Conservation (phyloP, 352 stramenopile species). For the Phytophthora palmivora region DNA sequence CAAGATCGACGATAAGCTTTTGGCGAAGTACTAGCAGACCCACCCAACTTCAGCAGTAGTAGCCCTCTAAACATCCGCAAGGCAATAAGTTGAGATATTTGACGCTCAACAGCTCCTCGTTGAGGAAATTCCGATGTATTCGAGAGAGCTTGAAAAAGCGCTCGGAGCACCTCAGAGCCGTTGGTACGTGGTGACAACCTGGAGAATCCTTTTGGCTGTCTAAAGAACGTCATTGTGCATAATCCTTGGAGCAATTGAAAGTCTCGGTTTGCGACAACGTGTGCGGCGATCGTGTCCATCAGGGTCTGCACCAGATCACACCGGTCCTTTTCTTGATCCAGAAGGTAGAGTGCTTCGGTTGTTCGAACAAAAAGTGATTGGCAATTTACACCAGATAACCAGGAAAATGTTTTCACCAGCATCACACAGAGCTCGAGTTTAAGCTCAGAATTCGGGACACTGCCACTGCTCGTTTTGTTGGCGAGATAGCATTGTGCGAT, state of each 20-base stretch:
- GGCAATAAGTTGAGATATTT: conserved; percentile 69
- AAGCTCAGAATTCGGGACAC: conserved; percentile 23
- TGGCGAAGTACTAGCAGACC: conserved; percentile 30
- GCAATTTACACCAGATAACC: conserved; percentile 58
- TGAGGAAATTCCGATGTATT: conserved; percentile 11
- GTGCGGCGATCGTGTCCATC: conserved; percentile 46
- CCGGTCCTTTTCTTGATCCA: conserved; percentile 69
- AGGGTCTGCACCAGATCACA: conserved; percentile 51
- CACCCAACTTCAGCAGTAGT: conserved; percentile 50
- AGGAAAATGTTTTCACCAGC: conserved; percentile 62
- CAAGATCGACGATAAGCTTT: conserved; percentile 39
- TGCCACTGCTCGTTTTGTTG: conserved; percentile 37
- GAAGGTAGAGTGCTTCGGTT: conserved; percentile 64
- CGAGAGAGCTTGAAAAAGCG: conserved; percentile 59
- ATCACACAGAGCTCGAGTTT: conserved; percentile 70
- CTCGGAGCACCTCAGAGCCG: conserved; percentile 50
- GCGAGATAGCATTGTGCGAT: conserved; percentile 71
- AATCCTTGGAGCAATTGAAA: conserved; percentile 65
- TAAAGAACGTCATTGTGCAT: conserved; percentile 55
- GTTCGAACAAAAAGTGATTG: conserved; percentile 54
- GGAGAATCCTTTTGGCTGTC: conserved; percentile 36
- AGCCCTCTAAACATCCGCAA: conserved; percentile 67
- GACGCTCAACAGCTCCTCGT: conserved; percentile 25
- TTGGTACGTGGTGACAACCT: conserved; percentile 49
- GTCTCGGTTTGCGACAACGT: conserved; percentile 47